Percentiles rank a stretch among this genome's conserved stretches.
phyloP scores from a whole-genome alignment of 768 basidiomycete species.

The Russula vinacea region DNA sequence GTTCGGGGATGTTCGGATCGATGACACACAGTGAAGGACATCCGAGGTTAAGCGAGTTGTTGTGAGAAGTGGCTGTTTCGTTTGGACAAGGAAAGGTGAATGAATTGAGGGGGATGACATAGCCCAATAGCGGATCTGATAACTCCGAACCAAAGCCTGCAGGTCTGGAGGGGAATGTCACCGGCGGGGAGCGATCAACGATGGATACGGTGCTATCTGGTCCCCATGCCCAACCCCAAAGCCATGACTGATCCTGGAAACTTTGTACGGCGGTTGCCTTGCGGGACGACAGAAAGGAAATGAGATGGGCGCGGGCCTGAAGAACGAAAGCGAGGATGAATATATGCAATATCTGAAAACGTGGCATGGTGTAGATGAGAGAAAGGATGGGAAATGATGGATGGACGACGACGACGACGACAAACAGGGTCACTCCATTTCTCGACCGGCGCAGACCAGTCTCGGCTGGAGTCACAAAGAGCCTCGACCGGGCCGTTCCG shows the following conservation, averaged over 20 bases:
- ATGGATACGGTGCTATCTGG: constrained; percentile 56
- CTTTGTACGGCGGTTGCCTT: constrained; percentile 31
- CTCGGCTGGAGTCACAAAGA: not conserved
- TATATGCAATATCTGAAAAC: constrained; percentile 5
- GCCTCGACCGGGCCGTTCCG: not conserved
- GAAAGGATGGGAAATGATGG: not conserved
- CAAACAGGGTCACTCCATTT: not conserved
- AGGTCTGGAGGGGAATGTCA: constrained; percentile 66
- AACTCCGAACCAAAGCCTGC: constrained; percentile 79
- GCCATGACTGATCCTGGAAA: constrained; percentile 36
- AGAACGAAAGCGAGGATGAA: constrained; percentile 14
- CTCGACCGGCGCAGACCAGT: not conserved
- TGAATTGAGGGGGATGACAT: constrained; percentile 40
- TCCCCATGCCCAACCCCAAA: constrained; percentile 44
- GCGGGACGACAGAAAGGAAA: constrained; percentile 34
- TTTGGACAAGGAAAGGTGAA: constrained; percentile 44
- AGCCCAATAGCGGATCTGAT: constrained; percentile 44
- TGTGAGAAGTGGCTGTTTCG: constrained; percentile 27
- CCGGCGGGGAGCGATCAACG: constrained; percentile 67
- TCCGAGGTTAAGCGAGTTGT: constrained; percentile 45
- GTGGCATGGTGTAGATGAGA: constrained; percentile 12
- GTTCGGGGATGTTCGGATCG: constrained; percentile 55
- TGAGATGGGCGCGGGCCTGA: constrained; percentile 3
- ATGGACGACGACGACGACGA: not conserved
- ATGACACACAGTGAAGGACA: constrained; percentile 66